Evolutionary conservation across 495 filamentous ascomycete genomes (phyloP).

Genomic region (Talaromyces proteolyticus): DNA sequence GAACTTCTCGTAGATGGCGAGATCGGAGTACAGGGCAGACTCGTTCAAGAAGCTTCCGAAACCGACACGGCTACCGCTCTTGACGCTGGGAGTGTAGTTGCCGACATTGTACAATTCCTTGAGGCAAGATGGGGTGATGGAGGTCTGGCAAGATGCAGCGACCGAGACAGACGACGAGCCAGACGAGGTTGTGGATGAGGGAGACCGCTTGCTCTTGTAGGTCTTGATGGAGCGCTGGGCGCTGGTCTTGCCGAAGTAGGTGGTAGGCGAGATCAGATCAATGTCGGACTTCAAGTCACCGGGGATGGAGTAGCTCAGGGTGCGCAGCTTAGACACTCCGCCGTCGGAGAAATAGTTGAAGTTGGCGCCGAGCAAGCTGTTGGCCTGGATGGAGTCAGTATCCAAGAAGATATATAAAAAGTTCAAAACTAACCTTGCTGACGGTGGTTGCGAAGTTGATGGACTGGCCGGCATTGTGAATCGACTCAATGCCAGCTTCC

Average conservation of each 20-base stretch:
- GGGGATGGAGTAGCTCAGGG: constrained; percentile 61
- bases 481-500: constrained; percentile 37
- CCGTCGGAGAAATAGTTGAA: constrained; percentile 35
- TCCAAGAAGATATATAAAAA: no score
- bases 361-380: constrained; percentile 40
- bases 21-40: constrained; percentile 32
- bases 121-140: constrained; percentile 54
- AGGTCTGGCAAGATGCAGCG: constrained; percentile 37
- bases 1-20: constrained; percentile 21
- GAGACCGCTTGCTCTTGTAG: constrained; percentile 10
- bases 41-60: constrained; percentile 53
- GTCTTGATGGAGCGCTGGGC: constrained; percentile 10
- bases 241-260: constrained; percentile 46
- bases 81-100: constrained; percentile 39
- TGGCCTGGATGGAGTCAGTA: no score
- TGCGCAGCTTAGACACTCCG: constrained; percentile 37
- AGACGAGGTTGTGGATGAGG: constrained; percentile 8
- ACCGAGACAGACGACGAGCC: constrained; percentile 9
- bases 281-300: constrained; percentile 43
- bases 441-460: constrained; percentile 45
- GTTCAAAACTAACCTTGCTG: constrained; percentile 11
- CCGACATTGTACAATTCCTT: constrained; percentile 53
- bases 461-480: constrained; percentile 34
- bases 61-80: constrained; percentile 43
- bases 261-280: constrained; percentile 55